A percentile compares a stretch with the other conserved stretches of the same genome.
phyloP scores from a whole-genome alignment of 768 basidiomycete genomes.

The Cystobasidium ongulense region DNA sequence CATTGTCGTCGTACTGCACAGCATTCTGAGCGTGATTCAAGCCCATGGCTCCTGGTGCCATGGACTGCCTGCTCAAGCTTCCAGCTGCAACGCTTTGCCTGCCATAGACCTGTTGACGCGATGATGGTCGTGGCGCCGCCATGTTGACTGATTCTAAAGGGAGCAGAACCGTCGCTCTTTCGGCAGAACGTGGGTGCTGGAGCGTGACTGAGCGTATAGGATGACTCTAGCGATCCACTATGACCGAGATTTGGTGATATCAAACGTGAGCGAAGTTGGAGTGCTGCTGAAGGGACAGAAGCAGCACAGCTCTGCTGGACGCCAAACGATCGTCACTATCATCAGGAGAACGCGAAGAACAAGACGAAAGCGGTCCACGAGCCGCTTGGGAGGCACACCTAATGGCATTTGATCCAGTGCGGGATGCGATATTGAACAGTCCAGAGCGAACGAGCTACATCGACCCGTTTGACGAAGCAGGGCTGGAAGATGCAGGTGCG shows the following conservation, averaged over 20 bases:
- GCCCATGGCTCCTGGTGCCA: background rate
- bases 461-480: slow-evolving; percentile 25
- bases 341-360: background rate
- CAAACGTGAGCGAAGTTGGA: background rate
- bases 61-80: background rate
- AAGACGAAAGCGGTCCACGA: background rate
- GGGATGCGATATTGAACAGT: slow-evolving; percentile 29
- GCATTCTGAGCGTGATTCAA: background rate
- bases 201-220: background rate
- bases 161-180: too few species aligned
- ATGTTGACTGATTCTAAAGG: background rate
- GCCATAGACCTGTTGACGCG: background rate
- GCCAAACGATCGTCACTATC: background rate
- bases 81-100: background rate
- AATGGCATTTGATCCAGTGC: slow-evolving; percentile 28
- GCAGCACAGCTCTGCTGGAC: background rate
- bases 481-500: background rate
- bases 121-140: slow-evolving; percentile 6
- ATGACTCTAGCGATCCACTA: background rate
- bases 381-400: background rate
- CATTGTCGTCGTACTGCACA: background rate
- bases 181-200: too few species aligned
- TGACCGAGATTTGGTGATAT: background rate
- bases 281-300: background rate
- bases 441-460: slow-evolving; percentile 16